These are phyloP conservation scores for Hypomontagnella monticulosa DNA, from an alignment of 495 filamentous ascomycete genomes.

Conservation along the genomic window DNA sequence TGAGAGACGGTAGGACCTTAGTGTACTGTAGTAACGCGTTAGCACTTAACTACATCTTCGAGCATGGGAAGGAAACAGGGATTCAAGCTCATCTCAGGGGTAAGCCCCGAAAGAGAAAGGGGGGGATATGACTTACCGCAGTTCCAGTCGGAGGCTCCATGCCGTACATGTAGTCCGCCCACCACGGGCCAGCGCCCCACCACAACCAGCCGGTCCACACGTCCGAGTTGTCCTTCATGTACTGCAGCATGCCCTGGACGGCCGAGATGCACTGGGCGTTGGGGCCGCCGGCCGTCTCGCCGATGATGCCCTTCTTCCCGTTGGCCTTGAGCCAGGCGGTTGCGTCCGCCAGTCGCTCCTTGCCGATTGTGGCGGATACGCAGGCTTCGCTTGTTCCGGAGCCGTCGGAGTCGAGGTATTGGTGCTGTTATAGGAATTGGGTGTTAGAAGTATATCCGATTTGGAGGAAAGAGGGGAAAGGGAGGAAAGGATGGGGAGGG, in stretches of 20 bases:
- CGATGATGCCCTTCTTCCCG: constrained; percentile 72
- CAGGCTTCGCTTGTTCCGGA: constrained; percentile 70
- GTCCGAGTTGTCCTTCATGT: constrained; percentile 68
- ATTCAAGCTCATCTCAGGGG: too few species aligned
- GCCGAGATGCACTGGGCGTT: constrained; percentile 72
- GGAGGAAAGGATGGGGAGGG: not conserved
- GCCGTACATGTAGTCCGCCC: constrained; percentile 68
- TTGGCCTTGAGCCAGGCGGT: constrained; percentile 76
- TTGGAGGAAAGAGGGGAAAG: not conserved
- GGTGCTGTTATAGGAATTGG: constrained; percentile 49
- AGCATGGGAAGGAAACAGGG: too few species aligned
- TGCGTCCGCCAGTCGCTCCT: constrained; percentile 69
- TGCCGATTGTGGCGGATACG: constrained; percentile 70
- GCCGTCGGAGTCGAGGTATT: constrained; percentile 68
- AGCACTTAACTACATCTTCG: too few species aligned
- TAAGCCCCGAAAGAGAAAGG: too few species aligned
- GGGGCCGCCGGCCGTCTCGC: constrained; percentile 76
- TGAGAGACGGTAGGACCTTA: constrained; percentile 49
- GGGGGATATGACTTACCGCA: constrained; percentile 36
- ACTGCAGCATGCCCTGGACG: constrained; percentile 69
- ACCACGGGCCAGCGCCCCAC: constrained; percentile 75
- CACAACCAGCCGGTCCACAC: constrained; percentile 76
- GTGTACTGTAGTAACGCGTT: constrained; percentile 43
- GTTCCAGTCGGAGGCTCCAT: constrained; percentile 66
- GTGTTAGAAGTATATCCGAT: too few species aligned